A percentile compares a stretch with the other conserved stretches of the same genome.
Conservation (phyloP, 768 basidiomycete genomes). For the Terana coerulea region DNA sequence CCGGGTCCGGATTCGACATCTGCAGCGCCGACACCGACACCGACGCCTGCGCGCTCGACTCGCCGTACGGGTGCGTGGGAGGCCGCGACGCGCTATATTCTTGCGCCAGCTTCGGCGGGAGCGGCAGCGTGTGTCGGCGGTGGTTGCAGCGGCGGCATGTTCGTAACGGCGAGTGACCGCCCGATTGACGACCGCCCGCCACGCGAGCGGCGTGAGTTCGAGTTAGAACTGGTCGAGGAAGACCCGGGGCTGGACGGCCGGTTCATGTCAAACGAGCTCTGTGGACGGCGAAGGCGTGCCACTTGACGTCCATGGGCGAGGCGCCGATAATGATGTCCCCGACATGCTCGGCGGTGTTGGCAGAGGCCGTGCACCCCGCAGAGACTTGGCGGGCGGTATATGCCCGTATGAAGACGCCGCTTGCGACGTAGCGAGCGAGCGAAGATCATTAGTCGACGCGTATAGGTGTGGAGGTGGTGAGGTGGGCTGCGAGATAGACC, state of each 20-base stretch:
- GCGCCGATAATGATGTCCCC: slow-evolving; percentile 1
- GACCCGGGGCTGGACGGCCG: slow-evolving; percentile 10
- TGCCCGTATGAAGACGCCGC: not conserved
- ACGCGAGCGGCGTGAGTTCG: slow-evolving; percentile 9
- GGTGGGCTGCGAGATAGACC: not conserved
- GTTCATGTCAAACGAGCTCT: not conserved
- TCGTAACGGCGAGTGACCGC: slow-evolving; percentile 5
- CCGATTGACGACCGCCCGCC: slow-evolving; percentile 3
- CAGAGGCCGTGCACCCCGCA: slow-evolving; percentile 1
- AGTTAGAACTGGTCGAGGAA: slow-evolving; percentile 4
- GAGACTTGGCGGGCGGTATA: not conserved
- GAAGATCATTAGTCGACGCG: not conserved
- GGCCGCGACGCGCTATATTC: slow-evolving; percentile 12
- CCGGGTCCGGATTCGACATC: slow-evolving; percentile 11
- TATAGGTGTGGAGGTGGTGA: not conserved
- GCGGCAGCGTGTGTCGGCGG: slow-evolving; percentile 21
- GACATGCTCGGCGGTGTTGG: slow-evolving; percentile 4
- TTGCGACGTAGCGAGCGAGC: not conserved
- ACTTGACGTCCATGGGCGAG: slow-evolving; percentile 4
- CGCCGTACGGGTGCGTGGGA: not conserved
- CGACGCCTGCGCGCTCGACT: slow-evolving; percentile 7
- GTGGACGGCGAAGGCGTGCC: not conserved
- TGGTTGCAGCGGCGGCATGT: slow-evolving; percentile 22
- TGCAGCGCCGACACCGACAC: slow-evolving; percentile 2
- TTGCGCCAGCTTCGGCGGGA: slow-evolving; percentile 26